A percentile compares a stretch with the other conserved stretches of the same genome.
Evolutionary conservation across 176 grass and related monocot genomes (phyloP).

Genomic region (Aechmea fasciata): DNA sequence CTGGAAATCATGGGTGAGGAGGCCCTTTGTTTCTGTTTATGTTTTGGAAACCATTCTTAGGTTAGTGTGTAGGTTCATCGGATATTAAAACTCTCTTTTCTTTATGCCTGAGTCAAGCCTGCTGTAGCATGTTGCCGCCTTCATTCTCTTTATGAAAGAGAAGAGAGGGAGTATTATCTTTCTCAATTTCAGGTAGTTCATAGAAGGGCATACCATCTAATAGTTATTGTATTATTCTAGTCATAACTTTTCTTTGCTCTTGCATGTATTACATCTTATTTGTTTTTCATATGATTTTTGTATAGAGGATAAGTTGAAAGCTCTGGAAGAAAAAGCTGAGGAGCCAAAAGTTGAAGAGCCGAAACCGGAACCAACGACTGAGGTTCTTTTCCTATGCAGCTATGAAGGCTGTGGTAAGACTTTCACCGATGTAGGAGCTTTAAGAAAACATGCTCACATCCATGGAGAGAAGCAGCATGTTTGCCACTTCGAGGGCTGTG

Average conservation of each 20-base stretch:
- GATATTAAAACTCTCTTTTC: too few relatives aligned
- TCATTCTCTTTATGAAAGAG: too few relatives aligned
- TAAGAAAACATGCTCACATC: constrained; percentile 58
- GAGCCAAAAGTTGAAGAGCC: constrained; percentile 23
- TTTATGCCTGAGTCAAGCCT: too few relatives aligned
- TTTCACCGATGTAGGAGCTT: constrained; percentile 51
- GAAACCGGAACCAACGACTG: constrained; percentile 50
- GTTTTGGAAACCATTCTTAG: too few relatives aligned
- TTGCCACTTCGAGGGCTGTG: constrained; percentile 62
- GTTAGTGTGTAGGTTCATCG: too few relatives aligned
- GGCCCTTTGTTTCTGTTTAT: too few relatives aligned
- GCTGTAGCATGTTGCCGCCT: too few relatives aligned
- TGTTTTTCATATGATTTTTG: not conserved
- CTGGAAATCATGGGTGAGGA: too few relatives aligned
- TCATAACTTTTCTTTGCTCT: not conserved
- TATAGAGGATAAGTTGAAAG: constrained; percentile 46
- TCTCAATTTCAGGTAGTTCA: too few relatives aligned
- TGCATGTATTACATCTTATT: not conserved
- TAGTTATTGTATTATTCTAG: not conserved
- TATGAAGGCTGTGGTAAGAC: constrained; percentile 65
- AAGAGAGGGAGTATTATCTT: too few relatives aligned
- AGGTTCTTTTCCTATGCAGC: constrained; percentile 83
- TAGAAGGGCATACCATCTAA: too few relatives aligned
- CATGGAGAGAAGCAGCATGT: constrained; percentile 60
- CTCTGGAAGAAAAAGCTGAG: constrained; percentile 27